Evolutionary conservation across 2,329 filamentous ascomycete species (phyloP).

Genomic region (Paecilomyces niveus): DNA sequence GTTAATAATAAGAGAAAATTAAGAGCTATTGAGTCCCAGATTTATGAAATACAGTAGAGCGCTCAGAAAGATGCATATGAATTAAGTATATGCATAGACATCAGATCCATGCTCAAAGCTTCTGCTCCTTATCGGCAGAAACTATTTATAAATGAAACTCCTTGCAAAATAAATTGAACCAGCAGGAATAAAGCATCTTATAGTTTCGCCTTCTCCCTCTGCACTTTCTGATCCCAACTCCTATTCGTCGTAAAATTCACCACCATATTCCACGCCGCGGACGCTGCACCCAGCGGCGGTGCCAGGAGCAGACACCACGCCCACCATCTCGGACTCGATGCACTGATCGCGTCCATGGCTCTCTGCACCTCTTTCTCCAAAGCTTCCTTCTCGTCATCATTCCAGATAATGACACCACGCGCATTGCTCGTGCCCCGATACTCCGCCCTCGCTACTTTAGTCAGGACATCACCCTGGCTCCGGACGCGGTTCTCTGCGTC

Average conservation of each 20-base stretch:
- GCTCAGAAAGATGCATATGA: neutral
- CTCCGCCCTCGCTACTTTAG: conserved; percentile 72
- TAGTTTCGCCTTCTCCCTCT: conserved; percentile 54
- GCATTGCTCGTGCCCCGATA: conserved; percentile 48
- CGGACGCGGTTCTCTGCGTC: conserved; percentile 81
- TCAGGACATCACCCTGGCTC: conserved; percentile 78
- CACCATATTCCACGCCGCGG: conserved; percentile 65
- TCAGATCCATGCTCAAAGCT: neutral
- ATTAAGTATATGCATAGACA: neutral
- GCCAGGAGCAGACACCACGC: conserved; percentile 59
- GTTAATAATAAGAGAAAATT: neutral
- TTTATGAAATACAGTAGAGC: neutral
- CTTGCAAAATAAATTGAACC: too few species aligned
- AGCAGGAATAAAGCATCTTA: conserved; percentile 21
- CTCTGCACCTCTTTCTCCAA: conserved; percentile 59
- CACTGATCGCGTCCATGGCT: conserved; percentile 58
- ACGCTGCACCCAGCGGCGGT: conserved; percentile 65
- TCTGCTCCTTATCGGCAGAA: neutral
- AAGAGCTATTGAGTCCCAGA: too few species aligned
- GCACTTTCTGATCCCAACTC: conserved; percentile 59
- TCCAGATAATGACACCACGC: conserved; percentile 79
- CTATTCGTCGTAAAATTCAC: conserved; percentile 64
- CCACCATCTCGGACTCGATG: conserved; percentile 73
- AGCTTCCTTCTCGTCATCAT: conserved; percentile 68
- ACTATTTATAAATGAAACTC: neutral